Conservation (phyloP, 495 filamentous ascomycete species). For the Neurospora sp. region DNA sequence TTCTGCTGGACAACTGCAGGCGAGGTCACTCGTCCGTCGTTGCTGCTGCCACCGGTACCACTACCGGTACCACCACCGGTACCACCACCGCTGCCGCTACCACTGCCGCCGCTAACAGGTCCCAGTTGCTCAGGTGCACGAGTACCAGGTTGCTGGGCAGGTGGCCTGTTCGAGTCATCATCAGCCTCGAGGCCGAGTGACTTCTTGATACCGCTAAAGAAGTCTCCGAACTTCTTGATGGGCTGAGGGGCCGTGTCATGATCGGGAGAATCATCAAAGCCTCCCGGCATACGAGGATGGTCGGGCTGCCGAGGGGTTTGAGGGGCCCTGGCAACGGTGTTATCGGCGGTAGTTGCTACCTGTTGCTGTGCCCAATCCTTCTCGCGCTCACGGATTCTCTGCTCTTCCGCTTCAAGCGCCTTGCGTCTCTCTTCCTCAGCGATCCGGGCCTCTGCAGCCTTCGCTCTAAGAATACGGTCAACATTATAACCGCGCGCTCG, state of each 20-base stretch:
- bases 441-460: conserved; percentile 73
- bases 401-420: conserved; percentile 65
- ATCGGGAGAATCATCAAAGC: conserved; percentile 54
- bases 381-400: conserved; percentile 49
- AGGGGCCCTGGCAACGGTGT: conserved; percentile 51
- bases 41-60: background rate
- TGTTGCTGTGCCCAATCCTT: conserved; percentile 42
- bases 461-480: conserved; percentile 75
- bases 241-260: conserved; percentile 19
- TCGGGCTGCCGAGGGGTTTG: conserved; percentile 4
- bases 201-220: conserved; percentile 57
- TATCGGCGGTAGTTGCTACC: conserved; percentile 16
- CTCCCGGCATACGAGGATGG: conserved; percentile 18
- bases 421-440: conserved; percentile 72
- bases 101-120: background rate
- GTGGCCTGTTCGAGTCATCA: conserved; percentile 5
- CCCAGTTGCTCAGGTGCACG: background rate
- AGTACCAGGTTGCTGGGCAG: background rate
- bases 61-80: background rate
- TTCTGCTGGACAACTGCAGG: conserved; percentile 48
- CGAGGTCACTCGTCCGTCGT: conserved; percentile 41
- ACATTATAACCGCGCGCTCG: conserved; percentile 87
- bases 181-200: conserved; percentile 53
- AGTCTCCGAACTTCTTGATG: conserved; percentile 16
- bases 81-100: background rate